phyloP scores from a whole-genome alignment of 129 eudicot genomes.

The Smallanthus sonchifolius region DNA sequence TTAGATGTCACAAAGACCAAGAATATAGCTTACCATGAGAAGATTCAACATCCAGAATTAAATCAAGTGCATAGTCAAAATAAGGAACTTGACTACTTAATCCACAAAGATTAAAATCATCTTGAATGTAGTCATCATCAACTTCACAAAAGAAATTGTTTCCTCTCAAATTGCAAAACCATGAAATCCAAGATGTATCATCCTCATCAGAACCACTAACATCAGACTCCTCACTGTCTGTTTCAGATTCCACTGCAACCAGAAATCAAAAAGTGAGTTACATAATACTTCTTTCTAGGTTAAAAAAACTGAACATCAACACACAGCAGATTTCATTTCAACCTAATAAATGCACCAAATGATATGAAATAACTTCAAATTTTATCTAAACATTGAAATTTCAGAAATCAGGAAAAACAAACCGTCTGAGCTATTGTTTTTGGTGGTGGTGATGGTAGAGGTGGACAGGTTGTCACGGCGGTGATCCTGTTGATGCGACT shows the following conservation, averaged over 20 bases:
- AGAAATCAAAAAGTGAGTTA: not conserved
- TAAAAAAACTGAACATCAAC: not conserved
- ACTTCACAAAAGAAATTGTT: constrained; percentile 5
- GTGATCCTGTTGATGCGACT: not conserved
- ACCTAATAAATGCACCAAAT: not conserved
- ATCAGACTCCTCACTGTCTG: constrained; percentile 37
- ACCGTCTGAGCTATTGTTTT: constrained; percentile 4
- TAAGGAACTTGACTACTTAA: constrained; percentile 10
- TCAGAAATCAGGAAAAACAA: not conserved
- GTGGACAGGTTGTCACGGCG: constrained; percentile 7
- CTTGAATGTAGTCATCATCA: constrained; percentile 6
- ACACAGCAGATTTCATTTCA: not conserved
- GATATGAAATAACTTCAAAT: not conserved
- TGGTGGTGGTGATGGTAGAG: constrained; percentile 2
- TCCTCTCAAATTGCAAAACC: constrained; percentile 42
- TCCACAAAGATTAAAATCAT: constrained; percentile 11
- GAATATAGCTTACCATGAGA: constrained; percentile 28
- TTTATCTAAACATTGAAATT: not conserved
- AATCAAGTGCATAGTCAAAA: constrained; percentile 39
- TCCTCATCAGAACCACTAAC: constrained; percentile 46
- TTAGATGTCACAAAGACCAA: not conserved
- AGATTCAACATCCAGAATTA: constrained; percentile 36
- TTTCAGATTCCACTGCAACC: constrained; percentile 35
- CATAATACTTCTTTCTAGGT: not conserved
- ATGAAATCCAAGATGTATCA: constrained; percentile 37